Evolutionary conservation across 2,329 filamentous ascomycete species (phyloP), one percentile per base, ranked within the genome.

Genomic region (Trichoderma breve): DNA sequence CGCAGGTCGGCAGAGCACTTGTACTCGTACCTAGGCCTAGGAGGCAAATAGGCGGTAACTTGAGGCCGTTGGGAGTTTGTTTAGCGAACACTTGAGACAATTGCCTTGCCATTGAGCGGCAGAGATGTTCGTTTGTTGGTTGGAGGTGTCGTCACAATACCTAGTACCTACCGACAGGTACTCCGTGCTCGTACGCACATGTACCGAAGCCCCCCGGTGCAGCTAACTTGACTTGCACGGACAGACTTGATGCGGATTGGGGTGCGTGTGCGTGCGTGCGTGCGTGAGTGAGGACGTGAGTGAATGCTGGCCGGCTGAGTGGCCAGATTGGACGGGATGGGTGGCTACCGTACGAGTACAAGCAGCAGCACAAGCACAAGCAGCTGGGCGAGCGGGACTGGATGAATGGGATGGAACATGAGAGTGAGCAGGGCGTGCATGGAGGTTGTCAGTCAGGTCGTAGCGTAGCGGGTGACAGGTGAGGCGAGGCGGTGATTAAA

Each of bases 401-500:
- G 53, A 12, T 30, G 51, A 30, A 47, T 57, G 53, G 65, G 65
- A 47, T 47, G 36, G 26, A 43, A 55, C n/a, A 55, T 34, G 18
- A 30, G 32, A 69, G 55, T 28, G 57, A 66, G 63, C 66, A 69
- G 58, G 66, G 66, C 66, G 47, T 60, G 65, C 65, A 43, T 68
- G 65, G 65, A 60, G 65, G 21, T 60, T 69, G 66, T 69, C 66
- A 69, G 55, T 61, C 55, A 47, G 65, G 65, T 60, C 55, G 66
- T 60, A 60, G 66, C 66, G 66, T 51, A 51, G 66, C 66, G 66
- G 36, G 66, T 69, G 66, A 69, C 66, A 61, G 66, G 66, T 69
- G 66, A 69, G 66, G 66, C 55, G 66, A 69, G 66, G 66, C 66
- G 66, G 66, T 69, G 66, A 69, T 69, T 69, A 68, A 68, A 51